These are phyloP conservation scores for Carallia pectinifolia DNA, from an alignment of 345 rosid species.

Conservation along the genomic window DNA sequence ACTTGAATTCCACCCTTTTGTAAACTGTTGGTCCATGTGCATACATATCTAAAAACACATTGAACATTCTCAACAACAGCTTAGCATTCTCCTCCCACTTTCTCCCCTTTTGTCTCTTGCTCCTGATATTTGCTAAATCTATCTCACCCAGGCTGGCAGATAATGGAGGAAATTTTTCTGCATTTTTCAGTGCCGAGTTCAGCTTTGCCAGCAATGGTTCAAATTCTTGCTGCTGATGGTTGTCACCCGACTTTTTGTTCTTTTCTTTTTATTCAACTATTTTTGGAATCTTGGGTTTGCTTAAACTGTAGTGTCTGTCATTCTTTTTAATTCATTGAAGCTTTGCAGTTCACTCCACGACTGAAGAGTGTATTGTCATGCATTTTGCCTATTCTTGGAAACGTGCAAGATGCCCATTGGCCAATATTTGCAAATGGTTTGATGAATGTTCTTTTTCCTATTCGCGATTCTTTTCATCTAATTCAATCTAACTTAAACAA, in stretches of 20 bases:
- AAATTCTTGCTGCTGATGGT: conserved; percentile 97
- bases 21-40: background rate
- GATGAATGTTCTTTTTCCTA: conserved; percentile 17
- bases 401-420: conserved; percentile 77
- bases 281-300: conserved; percentile 21
- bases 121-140: conserved; percentile 12
- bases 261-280: conserved; percentile 15
- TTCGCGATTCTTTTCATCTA: background rate
- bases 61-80: background rate
- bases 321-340: conserved; percentile 50
- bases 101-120: conserved; percentile 8
- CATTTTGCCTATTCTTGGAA: conserved; percentile 85
- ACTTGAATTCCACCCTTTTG: background rate
- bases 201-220: conserved; percentile 90
- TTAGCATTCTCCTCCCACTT: background rate
- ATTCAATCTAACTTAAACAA: no score
- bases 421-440: conserved; percentile 95
- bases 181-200: conserved; percentile 70
- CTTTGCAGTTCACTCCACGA: conserved; percentile 89
- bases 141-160: conserved; percentile 44
- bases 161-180: conserved; percentile 93
- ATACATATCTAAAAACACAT: background rate
- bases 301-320: conserved; percentile 29
- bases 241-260: conserved; percentile 32
- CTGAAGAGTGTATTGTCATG: conserved; percentile 86